Conservation (phyloP, 257 asterid genomes). For the Nicotiana undulata region DNA sequence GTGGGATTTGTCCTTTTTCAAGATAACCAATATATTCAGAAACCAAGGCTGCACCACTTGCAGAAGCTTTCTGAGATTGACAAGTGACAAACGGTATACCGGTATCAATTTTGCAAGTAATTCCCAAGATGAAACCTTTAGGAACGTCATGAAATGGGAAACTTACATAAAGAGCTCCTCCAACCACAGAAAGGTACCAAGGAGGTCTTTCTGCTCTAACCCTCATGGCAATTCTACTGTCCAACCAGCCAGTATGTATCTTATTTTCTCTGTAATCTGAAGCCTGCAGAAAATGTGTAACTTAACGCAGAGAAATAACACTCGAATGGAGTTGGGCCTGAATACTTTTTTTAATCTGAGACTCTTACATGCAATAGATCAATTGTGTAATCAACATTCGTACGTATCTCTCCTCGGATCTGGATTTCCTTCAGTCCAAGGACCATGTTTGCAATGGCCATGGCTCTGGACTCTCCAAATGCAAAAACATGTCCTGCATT, state of each 20-base stretch:
- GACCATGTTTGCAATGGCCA: constrained; percentile 99
- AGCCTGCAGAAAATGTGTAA: constrained; percentile 44
- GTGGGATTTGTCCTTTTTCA: constrained; percentile 99
- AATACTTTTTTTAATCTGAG: constrained; percentile 4
- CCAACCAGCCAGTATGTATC: constrained; percentile 99
- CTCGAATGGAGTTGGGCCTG: neutral
- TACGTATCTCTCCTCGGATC: constrained; percentile 97
- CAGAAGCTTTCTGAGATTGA: constrained; percentile 86
- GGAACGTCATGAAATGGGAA: constrained; percentile 1
- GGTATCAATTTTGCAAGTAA: neutral
- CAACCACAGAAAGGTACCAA: constrained; percentile 98
- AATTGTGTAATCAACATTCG: constrained; percentile 95
- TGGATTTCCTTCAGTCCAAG: constrained; percentile 99
- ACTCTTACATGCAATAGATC: constrained; percentile 91
- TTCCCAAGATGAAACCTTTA: constrained; percentile 4
- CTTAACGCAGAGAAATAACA: neutral
- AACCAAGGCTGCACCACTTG: constrained; percentile 93
- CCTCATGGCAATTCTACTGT: constrained; percentile 99
- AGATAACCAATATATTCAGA: constrained; percentile 98
- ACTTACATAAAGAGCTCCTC: constrained; percentile 98
- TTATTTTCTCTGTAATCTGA: constrained; percentile 90
- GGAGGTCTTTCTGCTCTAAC: constrained; percentile 99
- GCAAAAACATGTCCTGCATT: constrained; percentile 93
- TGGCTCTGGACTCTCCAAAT: constrained; percentile 94
- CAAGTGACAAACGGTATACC: constrained; percentile 17